Evolutionary conservation across 148 eudicot species (phyloP), one percentile per base, ranked within the genome.

Genomic region (Pouteria glomerata): DNA sequence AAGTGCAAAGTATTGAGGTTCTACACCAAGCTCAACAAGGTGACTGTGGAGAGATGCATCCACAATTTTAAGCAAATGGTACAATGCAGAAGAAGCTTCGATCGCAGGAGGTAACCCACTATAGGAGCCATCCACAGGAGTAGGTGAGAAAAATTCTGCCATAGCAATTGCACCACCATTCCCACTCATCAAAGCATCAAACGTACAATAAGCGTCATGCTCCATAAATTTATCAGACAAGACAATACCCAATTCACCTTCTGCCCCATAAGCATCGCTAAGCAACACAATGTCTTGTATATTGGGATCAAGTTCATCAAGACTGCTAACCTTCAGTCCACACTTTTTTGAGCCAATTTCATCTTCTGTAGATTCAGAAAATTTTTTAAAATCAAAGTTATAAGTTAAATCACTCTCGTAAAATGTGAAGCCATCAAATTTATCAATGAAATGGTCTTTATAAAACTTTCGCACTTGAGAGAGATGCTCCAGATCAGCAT

Each of bases 261-360:
- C 99, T 33, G 97, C 92, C 69, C 99, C 99, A 79, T 95, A 95
- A 60, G 96, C 92, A 82, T 95, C 99, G 74, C 88, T 88, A 42
- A 95, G 79, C 59, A 82, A 71, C 71, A 95, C 83, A 79, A 92
- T 84, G 39, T 81, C 78, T 80, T 85, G 96, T 72, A 86, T 69
- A 57, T 69, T 78, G 27, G 92, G 89, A 78, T 92, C 90, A 67
- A 95, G 96, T 57, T 89, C 89, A 67, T 79, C 77, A 56, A 79
- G 82, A 74, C 75, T 86, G 23, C 66, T 72, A 76, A 72, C 73
- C 73, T 80, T 89, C 45, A 42, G 75, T 42, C 81, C 37, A 63
- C 75, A 73, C 35, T 78, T 75, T 79, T 77, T 74, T 47, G 73
- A 81, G 65, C 73, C 80, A 29, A 52, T 70, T 48, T 72, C 85